phyloP scores from a whole-genome alignment of 306 rosid species.

The Acmispon strigosus region DNA sequence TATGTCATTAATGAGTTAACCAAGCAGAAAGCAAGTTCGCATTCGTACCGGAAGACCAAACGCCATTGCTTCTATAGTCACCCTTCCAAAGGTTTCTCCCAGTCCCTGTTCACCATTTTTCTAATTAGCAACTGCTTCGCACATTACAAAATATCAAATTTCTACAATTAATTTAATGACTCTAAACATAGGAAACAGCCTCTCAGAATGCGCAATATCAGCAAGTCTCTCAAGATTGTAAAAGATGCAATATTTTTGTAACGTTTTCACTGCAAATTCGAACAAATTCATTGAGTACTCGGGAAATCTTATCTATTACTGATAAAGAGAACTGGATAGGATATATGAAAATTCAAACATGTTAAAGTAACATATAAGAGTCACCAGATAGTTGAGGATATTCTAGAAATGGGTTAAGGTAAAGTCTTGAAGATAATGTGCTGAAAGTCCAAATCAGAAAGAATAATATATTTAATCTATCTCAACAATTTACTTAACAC shows the following conservation, averaged over 20 bases:
- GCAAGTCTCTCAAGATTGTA: background rate
- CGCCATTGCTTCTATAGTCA: conserved; percentile 91
- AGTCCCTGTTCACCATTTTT: conserved; percentile 57
- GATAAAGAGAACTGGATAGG: background rate
- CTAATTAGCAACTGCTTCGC: conserved; percentile 18
- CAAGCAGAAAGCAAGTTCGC: background rate
- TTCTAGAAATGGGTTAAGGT: background rate
- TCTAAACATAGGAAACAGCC: background rate
- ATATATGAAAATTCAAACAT: background rate
- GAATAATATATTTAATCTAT: background rate
- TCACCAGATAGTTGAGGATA: background rate
- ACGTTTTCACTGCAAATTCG: background rate
- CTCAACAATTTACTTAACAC: background rate
- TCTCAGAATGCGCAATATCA: background rate
- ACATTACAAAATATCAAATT: background rate
- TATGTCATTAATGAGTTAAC: background rate
- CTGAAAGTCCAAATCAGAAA: background rate
- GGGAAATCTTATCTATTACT: background rate
- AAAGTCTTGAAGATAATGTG: background rate
- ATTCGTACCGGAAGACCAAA: conserved; percentile 88
- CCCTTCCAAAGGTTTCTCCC: conserved; percentile 95
- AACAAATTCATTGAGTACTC: background rate
- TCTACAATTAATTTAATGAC: background rate
- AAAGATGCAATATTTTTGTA: background rate
- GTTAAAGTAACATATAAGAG: background rate